phyloP scores from a whole-genome alignment of 2,329 filamentous ascomycete species.

The Falciphora oryzae region DNA sequence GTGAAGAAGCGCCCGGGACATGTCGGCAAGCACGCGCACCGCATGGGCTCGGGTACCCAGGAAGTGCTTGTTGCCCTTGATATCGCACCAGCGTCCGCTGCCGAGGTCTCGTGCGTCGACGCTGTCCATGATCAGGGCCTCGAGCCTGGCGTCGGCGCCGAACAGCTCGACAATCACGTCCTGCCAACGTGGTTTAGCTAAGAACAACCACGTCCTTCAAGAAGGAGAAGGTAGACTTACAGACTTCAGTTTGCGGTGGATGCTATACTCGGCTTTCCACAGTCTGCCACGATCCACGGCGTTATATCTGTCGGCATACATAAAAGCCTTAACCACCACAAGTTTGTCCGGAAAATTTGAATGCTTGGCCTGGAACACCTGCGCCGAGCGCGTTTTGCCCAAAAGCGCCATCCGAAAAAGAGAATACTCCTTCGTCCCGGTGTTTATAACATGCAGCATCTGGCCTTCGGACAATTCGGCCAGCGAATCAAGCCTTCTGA shows the following conservation, averaged over 20 bases:
- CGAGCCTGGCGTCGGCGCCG: slow-evolving; percentile 1
- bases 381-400: neutral
- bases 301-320: neutral
- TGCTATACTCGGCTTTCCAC: neutral
- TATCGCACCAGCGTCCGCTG: neutral
- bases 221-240: neutral
- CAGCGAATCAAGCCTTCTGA: slow-evolving; percentile 1
- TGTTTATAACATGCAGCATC: neutral
- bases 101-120: neutral
- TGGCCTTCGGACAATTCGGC: neutral
- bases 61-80: neutral
- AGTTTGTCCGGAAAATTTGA: neutral
- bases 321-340: neutral
- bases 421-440: neutral
- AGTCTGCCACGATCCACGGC: neutral
- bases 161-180: neutral
- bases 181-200: too few species aligned
- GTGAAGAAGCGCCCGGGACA: neutral
- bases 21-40: neutral
- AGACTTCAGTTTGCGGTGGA: neutral
- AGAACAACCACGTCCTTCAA: too few species aligned
- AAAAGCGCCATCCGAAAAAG: neutral
- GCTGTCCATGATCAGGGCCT: slow-evolving; percentile 1
- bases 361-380: neutral
- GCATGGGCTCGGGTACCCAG: neutral